Percentiles rank a stretch among this genome's conserved stretches.
Conservation (phyloP, 2,329 filamentous ascomycete genomes). For the Lachnum nothofagi region DNA sequence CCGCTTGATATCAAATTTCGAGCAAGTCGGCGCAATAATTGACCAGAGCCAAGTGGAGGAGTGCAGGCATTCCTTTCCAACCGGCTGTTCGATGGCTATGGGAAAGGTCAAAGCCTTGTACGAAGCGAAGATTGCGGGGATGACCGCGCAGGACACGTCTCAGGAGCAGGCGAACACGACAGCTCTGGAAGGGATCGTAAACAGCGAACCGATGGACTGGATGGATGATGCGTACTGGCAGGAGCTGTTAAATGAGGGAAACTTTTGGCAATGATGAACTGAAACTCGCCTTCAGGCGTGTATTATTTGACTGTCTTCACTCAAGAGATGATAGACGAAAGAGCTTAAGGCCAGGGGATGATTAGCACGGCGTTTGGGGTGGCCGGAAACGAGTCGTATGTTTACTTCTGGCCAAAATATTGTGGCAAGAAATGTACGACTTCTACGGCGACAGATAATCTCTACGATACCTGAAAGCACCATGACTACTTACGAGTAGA, state of each 20-base stretch:
- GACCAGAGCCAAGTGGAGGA: conserved; percentile 12
- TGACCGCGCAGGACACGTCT: background rate
- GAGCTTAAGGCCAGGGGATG: no score
- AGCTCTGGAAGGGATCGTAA: conserved; percentile 1
- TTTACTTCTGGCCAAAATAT: no score
- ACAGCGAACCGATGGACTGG: conserved; percentile 8
- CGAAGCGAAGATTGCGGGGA: conserved; percentile 4
- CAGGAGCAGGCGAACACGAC: conserved; percentile 1
- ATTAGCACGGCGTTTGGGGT: no score
- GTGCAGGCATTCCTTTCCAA: conserved; percentile 12
- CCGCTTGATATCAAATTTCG: conserved; percentile 12
- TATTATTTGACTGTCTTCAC: no score
- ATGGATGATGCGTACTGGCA: conserved; percentile 15
- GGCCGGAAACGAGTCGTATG: no score
- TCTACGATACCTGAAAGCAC: no score
- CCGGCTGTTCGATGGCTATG: conserved; percentile 10
- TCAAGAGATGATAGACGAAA: no score
- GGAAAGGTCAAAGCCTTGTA: conserved; percentile 3
- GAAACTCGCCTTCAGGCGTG: no score
- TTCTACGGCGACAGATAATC: no score
- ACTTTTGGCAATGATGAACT: background rate
- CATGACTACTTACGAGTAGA: no score
- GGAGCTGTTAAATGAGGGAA: conserved; percentile 7
- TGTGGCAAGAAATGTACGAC: no score
- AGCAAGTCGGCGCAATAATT: conserved; percentile 11